Evolutionary conservation across 352 stramenopile genomes (phyloP), one percentile per base, ranked within the genome.

Genomic region (Phytopythium oedochilum): DNA sequence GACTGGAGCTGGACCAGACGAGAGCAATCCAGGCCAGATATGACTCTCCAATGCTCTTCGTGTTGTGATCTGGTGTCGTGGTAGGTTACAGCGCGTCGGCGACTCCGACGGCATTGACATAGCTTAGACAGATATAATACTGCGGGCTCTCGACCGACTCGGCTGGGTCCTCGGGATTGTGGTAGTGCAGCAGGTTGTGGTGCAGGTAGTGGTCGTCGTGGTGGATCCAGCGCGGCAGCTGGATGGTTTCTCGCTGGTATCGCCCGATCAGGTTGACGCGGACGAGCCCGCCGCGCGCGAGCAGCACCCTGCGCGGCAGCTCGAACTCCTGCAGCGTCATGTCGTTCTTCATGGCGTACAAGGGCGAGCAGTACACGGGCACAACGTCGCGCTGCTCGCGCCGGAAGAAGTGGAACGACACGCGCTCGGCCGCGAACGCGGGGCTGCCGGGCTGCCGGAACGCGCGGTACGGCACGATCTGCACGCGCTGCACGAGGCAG

Each of bases 41-140:
- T 34, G 42, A 31, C 42, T 34, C 23, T 4, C 23, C 18, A 39
- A 22, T n/a, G 8, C 10, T 7, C 18, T 53, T n/a, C 5, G 17
- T n/a, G n/a, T 11, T 40, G 28, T 6, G n/a, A 28, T 29, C 5
- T 46, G 17, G 29, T 43, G 47, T 43, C 14, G 11, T 53, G 47
- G 29, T 53, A 53, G 31, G 22, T 53, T 53, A 53, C 47, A 53
- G 28, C 7, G 47, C 47, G 17, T 53, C 32, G 34, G 49, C 32
- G 49, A 55, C 49, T 7, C 49, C 49, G 26, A 55, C 32, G 32
- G 49, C 77, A 34, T 86, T 85, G 36, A 93, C 78, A 53, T 88
- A 85, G 57, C 83, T 93, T 9, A 93, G 28, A 53, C 83, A 92
- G 54, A 78, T 86, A 52, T 91, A 92, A 34, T 88, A 92, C 51